Base-by-base conservation (phyloP, 257 asterid genomes). In the Plantago elongata region DNA sequence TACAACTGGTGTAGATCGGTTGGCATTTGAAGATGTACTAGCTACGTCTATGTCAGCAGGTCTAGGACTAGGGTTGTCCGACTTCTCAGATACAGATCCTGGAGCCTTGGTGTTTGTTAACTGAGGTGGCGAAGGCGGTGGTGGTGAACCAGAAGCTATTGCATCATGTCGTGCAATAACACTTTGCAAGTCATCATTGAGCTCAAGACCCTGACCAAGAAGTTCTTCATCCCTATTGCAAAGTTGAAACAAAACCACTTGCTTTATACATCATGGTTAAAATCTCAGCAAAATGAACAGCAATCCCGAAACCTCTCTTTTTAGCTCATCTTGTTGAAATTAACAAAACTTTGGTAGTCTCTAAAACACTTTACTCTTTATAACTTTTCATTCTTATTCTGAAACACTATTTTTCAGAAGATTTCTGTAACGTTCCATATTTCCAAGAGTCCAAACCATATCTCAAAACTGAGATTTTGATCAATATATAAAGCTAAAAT, bases 191-290 rank as follows among this genome's bases (percentile, higher is more conserved):
- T 60, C 71, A 68, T 93, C 99, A 16, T 93, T 89, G 51, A 93
- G 72, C 15, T 93, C 97, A 14, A 93, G 97, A 50, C 97, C 99
- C 79, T 79, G 84, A 45, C 77, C 75, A 14, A 93, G 93, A 75
- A 93, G 84, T 70, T 87, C 90, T 79, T 93, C 97, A 65, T 87
- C 96, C 77, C 99, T 87, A 63, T 63, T 14, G 16, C 45, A 30
- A 60, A 63, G 27, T 52, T 17, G 12, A n/a, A 29, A 60, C 11
- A 11, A 37, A 45, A 11, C 2, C 13, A 38, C 17, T 27, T 45
- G 43, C 12, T 2, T 48, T 17, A 34, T 7, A 34, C 2, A 34
- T 7, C 40, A 34, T 34, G 40, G 40, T 34, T 34, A 7, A 34
- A 34, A 34, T 34, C 7, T 10, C 17, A 49, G 9, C 1, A 3